These are phyloP conservation scores for Scedosporium apiospermum DNA, from an alignment of 2,329 filamentous ascomycete genomes.

Conservation along the genomic window DNA sequence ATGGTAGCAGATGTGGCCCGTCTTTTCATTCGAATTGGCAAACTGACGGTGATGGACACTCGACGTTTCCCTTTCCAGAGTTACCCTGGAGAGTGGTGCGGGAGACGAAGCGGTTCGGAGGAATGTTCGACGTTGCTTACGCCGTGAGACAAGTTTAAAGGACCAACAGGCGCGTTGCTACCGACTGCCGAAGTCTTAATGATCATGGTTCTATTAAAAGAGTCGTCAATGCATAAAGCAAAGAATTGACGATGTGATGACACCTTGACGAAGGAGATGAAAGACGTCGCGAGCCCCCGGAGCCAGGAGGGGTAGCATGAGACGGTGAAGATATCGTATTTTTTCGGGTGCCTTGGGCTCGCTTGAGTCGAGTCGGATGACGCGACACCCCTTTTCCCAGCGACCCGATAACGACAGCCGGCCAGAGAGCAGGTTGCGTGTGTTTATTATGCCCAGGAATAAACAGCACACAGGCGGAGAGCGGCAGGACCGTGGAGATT, in stretches of 20 bases:
- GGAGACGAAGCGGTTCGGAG: constrained; percentile 1
- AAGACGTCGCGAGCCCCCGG: background rate
- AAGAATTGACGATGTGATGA: background rate
- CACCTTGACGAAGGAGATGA: background rate
- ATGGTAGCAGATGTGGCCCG: background rate
- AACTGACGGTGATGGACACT: background rate
- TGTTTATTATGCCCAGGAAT: background rate
- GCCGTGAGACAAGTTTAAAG: background rate
- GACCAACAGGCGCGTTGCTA: background rate
- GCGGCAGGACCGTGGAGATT: too few species aligned
- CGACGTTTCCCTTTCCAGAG: background rate
- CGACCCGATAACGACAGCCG: too few species aligned
- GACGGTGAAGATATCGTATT: background rate
- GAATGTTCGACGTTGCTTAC: constrained; percentile 5
- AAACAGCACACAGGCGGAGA: background rate
- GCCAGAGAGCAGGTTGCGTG: too few species aligned
- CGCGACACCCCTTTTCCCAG: too few species aligned
- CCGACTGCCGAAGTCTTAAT: background rate
- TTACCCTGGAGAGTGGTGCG: background rate
- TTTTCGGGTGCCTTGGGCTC: background rate
- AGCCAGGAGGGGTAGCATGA: background rate
- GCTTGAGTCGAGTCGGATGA: background rate
- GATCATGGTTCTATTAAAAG: background rate
- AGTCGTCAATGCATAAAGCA: background rate
- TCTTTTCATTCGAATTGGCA: background rate